These are phyloP conservation scores for Coemansia sp. DNA, from an alignment of 192 early-diverging fungal species.

Conservation along the genomic window DNA sequence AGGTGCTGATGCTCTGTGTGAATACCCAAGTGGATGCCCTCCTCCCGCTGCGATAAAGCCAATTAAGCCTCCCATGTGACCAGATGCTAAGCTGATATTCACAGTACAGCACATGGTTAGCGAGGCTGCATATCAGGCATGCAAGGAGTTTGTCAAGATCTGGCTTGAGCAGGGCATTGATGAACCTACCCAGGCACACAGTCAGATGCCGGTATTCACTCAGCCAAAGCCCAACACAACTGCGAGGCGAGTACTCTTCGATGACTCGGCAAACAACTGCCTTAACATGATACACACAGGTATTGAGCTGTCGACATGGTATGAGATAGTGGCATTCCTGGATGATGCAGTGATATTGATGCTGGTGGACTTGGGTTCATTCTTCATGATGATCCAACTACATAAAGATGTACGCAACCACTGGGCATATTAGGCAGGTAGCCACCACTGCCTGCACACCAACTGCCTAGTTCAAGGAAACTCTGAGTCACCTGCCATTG, in stretches of 20 bases:
- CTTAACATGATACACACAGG: neutral
- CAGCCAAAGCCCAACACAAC: constrained; percentile 17
- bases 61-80: constrained; percentile 13
- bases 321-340: neutral
- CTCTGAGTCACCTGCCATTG: constrained; percentile 8
- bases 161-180: constrained; percentile 9
- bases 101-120: constrained; percentile 11
- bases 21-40: constrained; percentile 25
- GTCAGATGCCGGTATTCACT: constrained; percentile 15
- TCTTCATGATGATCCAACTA: constrained; percentile 1
- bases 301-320: neutral
- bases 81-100: neutral
- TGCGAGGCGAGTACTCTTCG: neutral
- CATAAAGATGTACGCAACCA: neutral
- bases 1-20: neutral
- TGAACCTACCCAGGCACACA: constrained; percentile 1
- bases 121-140: neutral
- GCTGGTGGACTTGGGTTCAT: constrained; percentile 4
- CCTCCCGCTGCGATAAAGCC: constrained; percentile 10
- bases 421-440: constrained; percentile 6
- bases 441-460: neutral
- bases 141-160: neutral
- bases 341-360: constrained; percentile 2
- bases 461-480: neutral
- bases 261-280: neutral